Evolutionary conservation across 106 monocot species (phyloP).

Genomic region (Allium sativum): DNA sequence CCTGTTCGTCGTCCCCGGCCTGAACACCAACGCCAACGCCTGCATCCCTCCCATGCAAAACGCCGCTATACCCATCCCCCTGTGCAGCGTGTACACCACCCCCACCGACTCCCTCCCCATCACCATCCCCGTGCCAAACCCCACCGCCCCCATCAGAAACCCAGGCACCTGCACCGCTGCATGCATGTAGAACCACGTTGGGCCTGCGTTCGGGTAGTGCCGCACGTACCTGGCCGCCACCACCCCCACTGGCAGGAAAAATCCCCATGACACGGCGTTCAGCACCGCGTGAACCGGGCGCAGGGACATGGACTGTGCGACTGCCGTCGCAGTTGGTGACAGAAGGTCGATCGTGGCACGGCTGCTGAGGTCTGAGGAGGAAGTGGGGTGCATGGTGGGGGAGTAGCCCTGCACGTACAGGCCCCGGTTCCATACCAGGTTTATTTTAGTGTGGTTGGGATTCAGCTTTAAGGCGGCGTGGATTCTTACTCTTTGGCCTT

Average conservation of each 20-base stretch:
- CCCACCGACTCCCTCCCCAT: conserved; percentile 42
- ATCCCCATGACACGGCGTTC: conserved; percentile 66
- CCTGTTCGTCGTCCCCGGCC: conserved; percentile 59
- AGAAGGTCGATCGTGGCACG: conserved; percentile 53
- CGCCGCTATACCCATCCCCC: conserved; percentile 48
- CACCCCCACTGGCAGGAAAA: conserved; percentile 50
- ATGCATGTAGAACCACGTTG: conserved; percentile 81
- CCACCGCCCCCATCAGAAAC: conserved; percentile 35
- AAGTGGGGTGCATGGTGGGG: conserved; percentile 71
- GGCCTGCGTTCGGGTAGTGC: conserved; percentile 30
- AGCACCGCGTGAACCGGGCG: conserved; percentile 34
- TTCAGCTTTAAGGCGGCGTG: conserved; percentile 32
- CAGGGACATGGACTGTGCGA: conserved; percentile 12
- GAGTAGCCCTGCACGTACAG: conserved; percentile 81
- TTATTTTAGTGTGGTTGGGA: conserved; percentile 48
- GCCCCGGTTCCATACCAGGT: conserved; percentile 88
- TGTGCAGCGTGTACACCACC: conserved; percentile 43
- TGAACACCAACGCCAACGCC: conserved; percentile 56
- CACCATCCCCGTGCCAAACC: conserved; percentile 39
- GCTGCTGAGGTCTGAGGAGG: conserved; percentile 48
- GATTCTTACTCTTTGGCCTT: conserved; percentile 33
- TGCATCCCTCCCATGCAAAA: conserved; percentile 43
- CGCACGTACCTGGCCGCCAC: conserved; percentile 59
- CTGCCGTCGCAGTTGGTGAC: conserved; percentile 26
- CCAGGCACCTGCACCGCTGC: conserved; percentile 47